phyloP scores from a whole-genome alignment of 192 early-diverging fungal species.

The Coemansia sp. region DNA sequence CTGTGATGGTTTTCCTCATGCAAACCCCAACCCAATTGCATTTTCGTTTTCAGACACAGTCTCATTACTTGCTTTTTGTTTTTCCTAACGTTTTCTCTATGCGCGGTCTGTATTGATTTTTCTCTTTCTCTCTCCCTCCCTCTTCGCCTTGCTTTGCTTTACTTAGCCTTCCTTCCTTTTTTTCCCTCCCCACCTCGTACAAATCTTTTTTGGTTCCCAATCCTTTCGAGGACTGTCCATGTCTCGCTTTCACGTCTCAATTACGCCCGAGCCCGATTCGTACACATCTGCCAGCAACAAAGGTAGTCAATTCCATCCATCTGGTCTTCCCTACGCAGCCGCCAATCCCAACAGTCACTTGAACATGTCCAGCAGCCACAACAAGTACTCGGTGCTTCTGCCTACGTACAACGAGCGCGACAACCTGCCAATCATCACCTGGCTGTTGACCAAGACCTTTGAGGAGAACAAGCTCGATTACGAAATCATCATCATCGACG shows the following conservation, averaged over 20 bases:
- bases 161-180: neutral
- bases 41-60: neutral
- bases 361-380: slow-evolving; percentile 42
- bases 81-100: neutral
- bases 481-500: slow-evolving; percentile 97
- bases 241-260: slow-evolving; percentile 52
- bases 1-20: neutral
- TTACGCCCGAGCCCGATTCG: slow-evolving; percentile 50
- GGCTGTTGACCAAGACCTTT: slow-evolving; percentile 88
- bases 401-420: slow-evolving; percentile 98
- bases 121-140: neutral
- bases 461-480: slow-evolving; percentile 80
- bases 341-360: slow-evolving; percentile 13
- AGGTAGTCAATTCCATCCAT: slow-evolving; percentile 18
- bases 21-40: neutral
- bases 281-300: slow-evolving; percentile 22
- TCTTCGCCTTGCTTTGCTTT: neutral
- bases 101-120: neutral
- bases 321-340: slow-evolving; percentile 24
- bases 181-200: slow-evolving; percentile 1
- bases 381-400: slow-evolving; percentile 87
- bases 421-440: slow-evolving; percentile 93
- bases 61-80: neutral
- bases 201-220: neutral
- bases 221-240: slow-evolving; percentile 16